Conservation (phyloP, 352 stramenopile genomes). For the Globisporangium megalacanthum region DNA sequence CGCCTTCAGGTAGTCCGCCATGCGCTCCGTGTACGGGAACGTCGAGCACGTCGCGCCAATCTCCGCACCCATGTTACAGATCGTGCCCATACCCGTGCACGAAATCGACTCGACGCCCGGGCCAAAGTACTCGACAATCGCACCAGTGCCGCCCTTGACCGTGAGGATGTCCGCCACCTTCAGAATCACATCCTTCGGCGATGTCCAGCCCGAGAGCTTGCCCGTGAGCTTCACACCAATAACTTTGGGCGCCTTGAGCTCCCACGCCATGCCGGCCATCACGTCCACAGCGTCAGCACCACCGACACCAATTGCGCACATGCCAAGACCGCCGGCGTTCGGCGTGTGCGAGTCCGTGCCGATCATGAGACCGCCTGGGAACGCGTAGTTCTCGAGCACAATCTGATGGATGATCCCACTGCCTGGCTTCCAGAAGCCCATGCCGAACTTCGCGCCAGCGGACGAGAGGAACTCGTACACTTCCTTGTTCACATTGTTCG, state of each 20-base stretch:
- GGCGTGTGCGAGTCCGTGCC: conserved; percentile 93
- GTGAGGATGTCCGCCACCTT: conserved; percentile 93
- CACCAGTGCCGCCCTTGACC: conserved; percentile 91
- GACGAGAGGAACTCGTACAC: conserved; percentile 93
- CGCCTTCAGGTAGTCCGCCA: conserved; percentile 89
- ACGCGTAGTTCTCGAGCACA: conserved; percentile 94
- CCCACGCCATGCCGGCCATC: conserved; percentile 93
- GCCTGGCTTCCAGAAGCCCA: conserved; percentile 93
- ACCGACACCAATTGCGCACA: conserved; percentile 92
- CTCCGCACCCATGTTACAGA: conserved; percentile 95
- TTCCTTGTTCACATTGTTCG: conserved; percentile 89
- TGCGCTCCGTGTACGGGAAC: conserved; percentile 91
- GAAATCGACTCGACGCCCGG: conserved; percentile 91
- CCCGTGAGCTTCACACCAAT: conserved; percentile 93
- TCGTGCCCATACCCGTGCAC: conserved; percentile 93
- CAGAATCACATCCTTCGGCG: conserved; percentile 92
- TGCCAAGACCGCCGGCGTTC: conserved; percentile 90
- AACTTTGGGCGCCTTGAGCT: conserved; percentile 94
- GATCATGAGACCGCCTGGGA: conserved; percentile 93
- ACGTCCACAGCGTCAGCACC: conserved; percentile 92
- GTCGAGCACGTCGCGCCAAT: conserved; percentile 93
- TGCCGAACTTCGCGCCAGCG: conserved; percentile 90
- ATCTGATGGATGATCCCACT: conserved; percentile 95
- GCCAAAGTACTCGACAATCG: conserved; percentile 93
- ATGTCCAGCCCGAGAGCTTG: conserved; percentile 91